Percentiles rank a stretch among this genome's conserved stretches.
These are phyloP conservation scores for Globisporangium nunn DNA, from an alignment of 352 stramenopile genomes.

Conservation along the genomic window DNA sequence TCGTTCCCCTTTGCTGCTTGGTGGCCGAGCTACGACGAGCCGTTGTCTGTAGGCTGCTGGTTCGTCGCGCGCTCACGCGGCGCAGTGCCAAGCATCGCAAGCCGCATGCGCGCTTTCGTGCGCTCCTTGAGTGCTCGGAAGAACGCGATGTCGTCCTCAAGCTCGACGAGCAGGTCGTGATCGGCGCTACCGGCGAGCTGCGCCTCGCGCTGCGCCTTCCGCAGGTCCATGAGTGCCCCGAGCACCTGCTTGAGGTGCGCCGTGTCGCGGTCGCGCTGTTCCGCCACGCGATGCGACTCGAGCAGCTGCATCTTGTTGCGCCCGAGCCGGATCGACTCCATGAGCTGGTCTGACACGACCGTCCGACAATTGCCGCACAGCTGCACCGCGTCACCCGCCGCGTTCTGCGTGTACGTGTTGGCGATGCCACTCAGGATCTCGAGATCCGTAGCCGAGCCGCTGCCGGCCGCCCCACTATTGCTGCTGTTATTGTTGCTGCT, in stretches of 20 bases:
- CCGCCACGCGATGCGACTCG: slow-evolving; percentile 37
- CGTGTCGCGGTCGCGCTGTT: slow-evolving; percentile 63
- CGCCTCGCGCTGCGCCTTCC: slow-evolving; percentile 41
- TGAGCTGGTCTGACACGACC: slow-evolving; percentile 65
- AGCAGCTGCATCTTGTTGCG: slow-evolving; percentile 64
- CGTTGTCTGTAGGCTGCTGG: not conserved
- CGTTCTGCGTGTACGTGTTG: slow-evolving; percentile 71
- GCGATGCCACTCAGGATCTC: slow-evolving; percentile 83
- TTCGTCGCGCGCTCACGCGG: not conserved
- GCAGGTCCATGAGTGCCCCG: slow-evolving; percentile 35
- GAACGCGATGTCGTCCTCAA: slow-evolving; percentile 70
- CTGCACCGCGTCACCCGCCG: slow-evolving; percentile 12
- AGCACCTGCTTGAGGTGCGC: slow-evolving; percentile 57
- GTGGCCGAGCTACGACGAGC: not conserved
- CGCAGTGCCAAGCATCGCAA: slow-evolving; percentile 29
- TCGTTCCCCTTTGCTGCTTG: not conserved
- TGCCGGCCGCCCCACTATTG: too few relatives aligned
- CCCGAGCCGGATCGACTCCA: slow-evolving; percentile 67
- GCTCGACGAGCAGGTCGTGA: slow-evolving; percentile 50
- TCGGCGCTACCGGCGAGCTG: slow-evolving; percentile 32
- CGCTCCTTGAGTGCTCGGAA: slow-evolving; percentile 61
- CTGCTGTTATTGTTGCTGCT: slow-evolving; percentile 5
- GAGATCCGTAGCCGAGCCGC: slow-evolving; percentile 35
- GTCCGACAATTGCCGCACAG: slow-evolving; percentile 56
- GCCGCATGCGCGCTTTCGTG: slow-evolving; percentile 63